These are phyloP conservation scores for Starmerella khaoyaiensis DNA, from an alignment of 805 yeast species.

Conservation along the genomic window DNA sequence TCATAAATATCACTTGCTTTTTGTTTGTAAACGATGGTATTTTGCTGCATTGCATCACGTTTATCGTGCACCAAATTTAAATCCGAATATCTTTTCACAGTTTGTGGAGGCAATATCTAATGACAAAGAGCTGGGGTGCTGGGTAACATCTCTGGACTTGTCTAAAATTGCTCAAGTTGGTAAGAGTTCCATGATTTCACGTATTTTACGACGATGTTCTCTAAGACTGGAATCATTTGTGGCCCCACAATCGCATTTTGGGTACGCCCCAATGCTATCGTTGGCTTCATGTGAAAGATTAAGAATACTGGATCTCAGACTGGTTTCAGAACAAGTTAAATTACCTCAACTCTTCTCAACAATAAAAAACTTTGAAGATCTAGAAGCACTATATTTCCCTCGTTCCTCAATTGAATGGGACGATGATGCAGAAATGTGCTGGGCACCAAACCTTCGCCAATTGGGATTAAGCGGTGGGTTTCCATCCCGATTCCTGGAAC, in stretches of 20 bases:
- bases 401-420: conserved; percentile 65
- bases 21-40: conserved; percentile 53
- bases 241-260: conserved; percentile 94
- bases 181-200: conserved; percentile 79
- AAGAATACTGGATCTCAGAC: conserved; percentile 56
- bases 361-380: conserved; percentile 44
- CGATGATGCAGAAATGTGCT: conserved; percentile 35
- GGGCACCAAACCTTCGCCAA: conserved; percentile 72
- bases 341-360: conserved; percentile 66
- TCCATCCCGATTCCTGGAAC: conserved; percentile 60
- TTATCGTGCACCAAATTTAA: conserved; percentile 50
- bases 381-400: conserved; percentile 76
- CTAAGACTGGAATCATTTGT: conserved; percentile 50
- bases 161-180: conserved; percentile 79
- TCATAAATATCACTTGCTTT: conserved; percentile 34
- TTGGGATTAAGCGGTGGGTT: conserved; percentile 81
- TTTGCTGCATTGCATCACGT: conserved; percentile 46
- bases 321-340: conserved; percentile 85
- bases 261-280: conserved; percentile 76
- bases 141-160: conserved; percentile 57
- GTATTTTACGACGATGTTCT: conserved; percentile 65
- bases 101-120: conserved; percentile 59
- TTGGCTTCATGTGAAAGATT: conserved; percentile 56
- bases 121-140: conserved; percentile 35
- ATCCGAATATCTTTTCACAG: conserved; percentile 50